phyloP scores from a whole-genome alignment of 73 alveolate genomes.

The Urostyla sp. region DNA sequence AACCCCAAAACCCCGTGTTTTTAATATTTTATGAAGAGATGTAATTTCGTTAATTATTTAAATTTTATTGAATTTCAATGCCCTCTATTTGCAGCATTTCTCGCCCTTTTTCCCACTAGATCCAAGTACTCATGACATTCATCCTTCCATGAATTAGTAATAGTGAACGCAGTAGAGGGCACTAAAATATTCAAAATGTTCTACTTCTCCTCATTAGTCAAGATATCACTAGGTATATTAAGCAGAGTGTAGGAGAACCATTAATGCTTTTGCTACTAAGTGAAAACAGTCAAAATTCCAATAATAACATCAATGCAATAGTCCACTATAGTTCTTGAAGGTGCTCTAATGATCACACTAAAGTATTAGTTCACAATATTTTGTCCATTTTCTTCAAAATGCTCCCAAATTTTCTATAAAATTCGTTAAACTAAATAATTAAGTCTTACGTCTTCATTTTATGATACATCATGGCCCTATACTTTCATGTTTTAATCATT shows the following conservation, averaged over 20 bases:
- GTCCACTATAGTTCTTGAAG: constrained; percentile 1
- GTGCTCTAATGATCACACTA: constrained; percentile 29
- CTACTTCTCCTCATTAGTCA: constrained; percentile 40
- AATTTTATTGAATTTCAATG: constrained; percentile 3
- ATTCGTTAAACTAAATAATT: background rate
- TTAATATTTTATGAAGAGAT: no score
- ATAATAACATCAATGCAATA: constrained; percentile 33
- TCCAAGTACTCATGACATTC: constrained; percentile 14
- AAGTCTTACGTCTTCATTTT: constrained; percentile 10
- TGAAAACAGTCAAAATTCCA: constrained; percentile 2
- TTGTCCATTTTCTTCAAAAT: constrained; percentile 5
- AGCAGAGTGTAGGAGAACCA: constrained; percentile 37
- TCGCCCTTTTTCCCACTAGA: constrained; percentile 42
- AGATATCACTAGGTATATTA: constrained; percentile 24
- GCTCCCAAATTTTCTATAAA: constrained; percentile 34
- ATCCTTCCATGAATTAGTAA: no score
- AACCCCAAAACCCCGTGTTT: constrained; percentile 55
- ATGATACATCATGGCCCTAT: background rate
- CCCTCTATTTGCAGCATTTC: constrained; percentile 29
- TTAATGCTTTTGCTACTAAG: constrained; percentile 10
- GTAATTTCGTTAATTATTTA: background rate
- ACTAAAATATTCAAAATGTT: background rate
- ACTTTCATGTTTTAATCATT: background rate
- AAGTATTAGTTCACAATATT: constrained; percentile 26
- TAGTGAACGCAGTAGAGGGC: background rate